Evolutionary conservation across 805 yeast species (phyloP), one percentile per base, ranked within the genome.

Genomic region (Clavispora vitiphila): DNA sequence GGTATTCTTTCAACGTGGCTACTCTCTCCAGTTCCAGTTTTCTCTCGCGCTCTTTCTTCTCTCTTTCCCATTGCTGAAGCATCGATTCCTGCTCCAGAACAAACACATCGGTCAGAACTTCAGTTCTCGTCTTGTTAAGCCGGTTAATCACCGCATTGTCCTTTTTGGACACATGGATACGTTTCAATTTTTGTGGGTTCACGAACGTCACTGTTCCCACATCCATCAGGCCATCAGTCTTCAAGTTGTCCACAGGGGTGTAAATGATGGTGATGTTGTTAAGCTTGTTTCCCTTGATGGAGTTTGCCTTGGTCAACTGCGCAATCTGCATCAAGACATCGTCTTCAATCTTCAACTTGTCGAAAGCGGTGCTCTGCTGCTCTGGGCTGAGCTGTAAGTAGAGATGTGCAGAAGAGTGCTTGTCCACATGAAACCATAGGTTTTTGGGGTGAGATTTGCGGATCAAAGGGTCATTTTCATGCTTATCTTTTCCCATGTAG

Each of bases 391-490:
- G 60, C 42, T 86, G 74, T 21, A 84, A 63, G 53, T 86, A 86
- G 8, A 86, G 72, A 57, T 86, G 95, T 0, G 90, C 93, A 34
- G 88, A 80, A 4, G 88, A 81, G 37, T 78, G 67, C 49, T 81
- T 82, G 50, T 83, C 90, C 7, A 83, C 88, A 59, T 85, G 95
- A 55, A 86, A 86, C 91, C 95, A 86, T 4, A 83, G 64, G 56
- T 84, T 81, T 43, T 75, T 76, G 20, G 78, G 80, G 46, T 76
- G 73, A 1, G 90, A 86, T 51, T 77, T 74, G 55, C 78, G 79
- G 42, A 86, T 63, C 27, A 67, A 49, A 10, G 68, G 71, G 39
- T 68, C 73, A 48, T 67, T 86, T 62, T 86, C 95, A 39, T 71
- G 68, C 59, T 83, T 84, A 57, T 86, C 86, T 53, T 74, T 79